Evolutionary conservation across 108 stramenopile species (phyloP).

Genomic region (Nitzschia sp.): DNA sequence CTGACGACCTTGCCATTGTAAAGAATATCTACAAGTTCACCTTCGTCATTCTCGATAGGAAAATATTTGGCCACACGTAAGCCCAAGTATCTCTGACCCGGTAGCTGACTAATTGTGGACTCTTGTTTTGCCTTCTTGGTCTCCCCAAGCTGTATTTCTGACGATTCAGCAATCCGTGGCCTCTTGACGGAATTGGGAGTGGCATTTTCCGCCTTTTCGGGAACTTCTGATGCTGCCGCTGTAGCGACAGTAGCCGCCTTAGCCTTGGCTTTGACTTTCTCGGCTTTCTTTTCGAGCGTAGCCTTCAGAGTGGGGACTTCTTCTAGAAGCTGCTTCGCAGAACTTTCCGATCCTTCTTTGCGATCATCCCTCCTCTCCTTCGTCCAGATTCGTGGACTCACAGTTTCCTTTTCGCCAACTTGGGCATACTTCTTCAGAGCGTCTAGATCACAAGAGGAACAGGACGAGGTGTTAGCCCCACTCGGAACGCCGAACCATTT

Average conservation of each 20-base stretch:
- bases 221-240: neutral
- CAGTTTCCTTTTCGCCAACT: conserved; percentile 41
- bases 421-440: conserved; percentile 37
- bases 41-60: conserved; percentile 14
- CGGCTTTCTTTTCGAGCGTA: neutral
- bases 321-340: neutral
- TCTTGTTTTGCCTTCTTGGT: conserved; percentile 5
- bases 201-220: conserved; percentile 1
- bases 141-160: neutral
- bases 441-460: conserved; percentile 23
- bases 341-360: neutral
- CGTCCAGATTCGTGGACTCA: neutral
- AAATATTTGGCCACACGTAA: conserved; percentile 55
- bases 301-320: neutral
- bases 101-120: conserved; percentile 3
- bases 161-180: too few species aligned
- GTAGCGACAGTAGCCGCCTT: neutral
- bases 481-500: too few species aligned
- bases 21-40: conserved; percentile 29
- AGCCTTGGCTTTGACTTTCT: neutral
- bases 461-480: too few species aligned
- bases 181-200: conserved; percentile 6
- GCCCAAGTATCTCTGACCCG: conserved; percentile 26
- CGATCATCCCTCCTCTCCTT: neutral
- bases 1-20: conserved; percentile 57